Conservation (phyloP, 75 land plant species). For the Picea sitchensis region DNA sequence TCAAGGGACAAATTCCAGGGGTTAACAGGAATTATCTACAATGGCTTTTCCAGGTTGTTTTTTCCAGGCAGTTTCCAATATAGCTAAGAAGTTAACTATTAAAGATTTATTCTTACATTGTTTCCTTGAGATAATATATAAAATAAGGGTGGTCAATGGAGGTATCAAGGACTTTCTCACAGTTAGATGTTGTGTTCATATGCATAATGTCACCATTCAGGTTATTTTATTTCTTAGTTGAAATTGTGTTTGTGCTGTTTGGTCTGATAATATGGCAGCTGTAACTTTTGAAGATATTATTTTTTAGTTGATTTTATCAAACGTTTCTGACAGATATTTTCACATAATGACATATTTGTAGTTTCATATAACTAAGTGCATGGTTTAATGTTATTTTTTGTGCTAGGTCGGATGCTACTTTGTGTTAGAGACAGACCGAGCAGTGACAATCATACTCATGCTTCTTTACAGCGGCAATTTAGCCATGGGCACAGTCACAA, state of each 20-base stretch:
- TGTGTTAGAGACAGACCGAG: conserved; percentile 86
- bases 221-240: not conserved
- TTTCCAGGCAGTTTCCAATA: too few species aligned
- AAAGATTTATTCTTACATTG: too few species aligned
- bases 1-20: too few species aligned
- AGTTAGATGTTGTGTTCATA: not conserved
- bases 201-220: too few species aligned
- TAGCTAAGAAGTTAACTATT: too few species aligned
- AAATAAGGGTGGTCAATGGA: not conserved
- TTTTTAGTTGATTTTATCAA: not conserved
- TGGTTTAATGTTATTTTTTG: not conserved
- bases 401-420: conserved; percentile 90
- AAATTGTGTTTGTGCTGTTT: not conserved
- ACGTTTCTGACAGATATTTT: not conserved
- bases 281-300: not conserved
- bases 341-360: not conserved
- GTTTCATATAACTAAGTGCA: not conserved
- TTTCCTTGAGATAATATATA: not conserved
- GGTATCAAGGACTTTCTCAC: not conserved
- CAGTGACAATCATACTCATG: conserved; percentile 56
- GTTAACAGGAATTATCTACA: too few species aligned
- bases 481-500: conserved; percentile 86
- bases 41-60: too few species aligned
- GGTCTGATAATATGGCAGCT: not conserved
- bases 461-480: conserved; percentile 92